Conservation (phyloP, 2,329 filamentous ascomycete species). For the Aspergillus ruber region DNA sequence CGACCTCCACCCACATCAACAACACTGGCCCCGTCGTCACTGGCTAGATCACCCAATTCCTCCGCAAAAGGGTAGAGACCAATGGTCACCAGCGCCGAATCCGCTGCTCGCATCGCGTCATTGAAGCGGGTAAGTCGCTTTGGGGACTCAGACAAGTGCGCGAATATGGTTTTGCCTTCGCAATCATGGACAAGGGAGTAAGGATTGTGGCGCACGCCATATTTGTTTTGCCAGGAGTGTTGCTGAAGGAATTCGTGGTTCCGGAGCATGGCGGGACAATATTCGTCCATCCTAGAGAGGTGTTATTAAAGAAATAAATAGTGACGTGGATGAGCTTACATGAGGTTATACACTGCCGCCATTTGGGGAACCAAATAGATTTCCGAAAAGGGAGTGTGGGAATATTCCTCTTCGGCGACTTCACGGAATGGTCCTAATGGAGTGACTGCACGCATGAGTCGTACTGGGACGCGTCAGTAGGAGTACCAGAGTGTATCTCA, state of each 20-base stretch:
- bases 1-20: conserved; percentile 17
- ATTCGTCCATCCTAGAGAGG: conserved; percentile 9
- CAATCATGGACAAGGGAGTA: conserved; percentile 11
- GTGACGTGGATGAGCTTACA: conserved; percentile 2
- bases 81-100: conserved; percentile 9
- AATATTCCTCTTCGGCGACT: conserved; percentile 11
- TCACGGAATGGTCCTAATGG: conserved; percentile 14
- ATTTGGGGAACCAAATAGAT: conserved; percentile 11
- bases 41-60: conserved; percentile 7
- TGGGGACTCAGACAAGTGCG: conserved; percentile 9
- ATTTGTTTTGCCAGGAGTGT: conserved; percentile 11
- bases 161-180: conserved; percentile 13
- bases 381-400: conserved; percentile 15
- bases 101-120: conserved; percentile 13
- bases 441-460: conserved; percentile 14
- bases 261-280: conserved; percentile 4
- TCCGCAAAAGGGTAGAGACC: conserved; percentile 16
- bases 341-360: conserved; percentile 7
- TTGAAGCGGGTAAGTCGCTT: conserved; percentile 8
- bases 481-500: no score
- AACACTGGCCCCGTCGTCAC: conserved; percentile 10
- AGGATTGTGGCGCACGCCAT: conserved; percentile 11
- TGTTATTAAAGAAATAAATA: not conserved
- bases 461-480: conserved; percentile 5
- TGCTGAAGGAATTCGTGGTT: conserved; percentile 12